Evolutionary conservation across 2,329 filamentous ascomycete species (phyloP), one percentile per base, ranked within the genome.

Genomic region (Claviceps sp.): DNA sequence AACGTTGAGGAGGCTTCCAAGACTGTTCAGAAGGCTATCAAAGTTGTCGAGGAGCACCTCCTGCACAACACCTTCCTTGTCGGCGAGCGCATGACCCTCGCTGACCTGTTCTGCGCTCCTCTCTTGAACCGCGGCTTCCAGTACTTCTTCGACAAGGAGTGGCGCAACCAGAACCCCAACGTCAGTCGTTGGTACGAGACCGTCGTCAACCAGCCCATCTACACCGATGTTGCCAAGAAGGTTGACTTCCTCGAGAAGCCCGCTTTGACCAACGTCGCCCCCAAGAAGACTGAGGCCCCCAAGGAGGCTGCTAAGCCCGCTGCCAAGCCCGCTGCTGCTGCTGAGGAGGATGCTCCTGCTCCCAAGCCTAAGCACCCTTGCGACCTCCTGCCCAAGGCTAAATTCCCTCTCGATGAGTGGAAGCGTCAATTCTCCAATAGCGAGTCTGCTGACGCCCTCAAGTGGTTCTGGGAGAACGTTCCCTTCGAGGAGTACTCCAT

Each of bases 401-500:
- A 84, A 54, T 80, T 95, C 67, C 78, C 85, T 62, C 80, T 98
- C 53, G 93, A 98, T 68, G 93, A 98, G 75, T 95, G 85, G 87
- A 98, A 98, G 86, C 89, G 93, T 67, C 84, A 88, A 72, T 98
- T 95, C 83, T 98, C 93, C 65, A 98, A 98, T 83, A 81, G 85
- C 70, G 88, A 96, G 58, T 90, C 87, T 62, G 76, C 83, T 58
- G 84, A 78, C 58, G 88, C 91, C 63, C 77, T 97, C 65, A 90
- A 91, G 71, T 97, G 86, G 86, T 97, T 98, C 84, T 98, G 91
- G 91, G 84, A 96, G 76, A 88, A 94, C 72, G 81, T 82, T 73
- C 91, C 93, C 67, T 84, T 93, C 62, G 85, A 89, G 59, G 93
- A 98, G 74, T 98, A 93, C 82, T 95, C 89, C 52, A 74, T 98